Percentiles rank a stretch among this genome's conserved stretches.
Evolutionary conservation across 192 early-diverging fungal species (phyloP).

Genomic region (Chytriomyces sp.): DNA sequence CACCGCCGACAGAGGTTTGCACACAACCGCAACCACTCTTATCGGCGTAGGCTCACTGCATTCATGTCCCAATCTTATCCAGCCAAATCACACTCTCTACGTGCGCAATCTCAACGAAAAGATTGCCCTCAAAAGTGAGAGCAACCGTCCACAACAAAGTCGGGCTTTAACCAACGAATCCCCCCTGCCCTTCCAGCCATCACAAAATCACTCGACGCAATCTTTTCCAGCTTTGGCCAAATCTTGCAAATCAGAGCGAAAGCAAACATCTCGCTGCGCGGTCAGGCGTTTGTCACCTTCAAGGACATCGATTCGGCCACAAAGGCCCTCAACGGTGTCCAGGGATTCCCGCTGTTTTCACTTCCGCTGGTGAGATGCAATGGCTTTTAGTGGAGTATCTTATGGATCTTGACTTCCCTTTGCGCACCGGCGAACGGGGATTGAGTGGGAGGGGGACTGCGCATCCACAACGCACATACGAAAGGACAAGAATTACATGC

Average conservation of each 20-base stretch:
- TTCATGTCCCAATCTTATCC: neutral
- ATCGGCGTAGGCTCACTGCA: neutral
- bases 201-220: conserved; percentile 67
- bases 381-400: too few relatives aligned
- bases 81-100: conserved; percentile 87
- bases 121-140: conserved; percentile 70
- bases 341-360: conserved; percentile 80
- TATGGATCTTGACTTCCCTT: neutral
- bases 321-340: conserved; percentile 79
- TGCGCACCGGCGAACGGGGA: neutral
- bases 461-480: neutral
- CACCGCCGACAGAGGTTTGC: conserved; percentile 29
- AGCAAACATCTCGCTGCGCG: conserved; percentile 79
- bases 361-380: conserved; percentile 72
- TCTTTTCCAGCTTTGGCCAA: conserved; percentile 85
- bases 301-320: conserved; percentile 68
- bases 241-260: conserved; percentile 82
- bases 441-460: neutral
- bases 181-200: conserved; percentile 54
- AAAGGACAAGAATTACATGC: neutral
- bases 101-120: conserved; percentile 73
- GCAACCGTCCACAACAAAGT: conserved; percentile 16
- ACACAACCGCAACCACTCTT: neutral
- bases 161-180: neutral
- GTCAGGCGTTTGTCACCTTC: conserved; percentile 93